These are phyloP conservation scores for Fusarium illudens DNA, from an alignment of 2,329 filamentous ascomycete genomes.

Conservation along the genomic window DNA sequence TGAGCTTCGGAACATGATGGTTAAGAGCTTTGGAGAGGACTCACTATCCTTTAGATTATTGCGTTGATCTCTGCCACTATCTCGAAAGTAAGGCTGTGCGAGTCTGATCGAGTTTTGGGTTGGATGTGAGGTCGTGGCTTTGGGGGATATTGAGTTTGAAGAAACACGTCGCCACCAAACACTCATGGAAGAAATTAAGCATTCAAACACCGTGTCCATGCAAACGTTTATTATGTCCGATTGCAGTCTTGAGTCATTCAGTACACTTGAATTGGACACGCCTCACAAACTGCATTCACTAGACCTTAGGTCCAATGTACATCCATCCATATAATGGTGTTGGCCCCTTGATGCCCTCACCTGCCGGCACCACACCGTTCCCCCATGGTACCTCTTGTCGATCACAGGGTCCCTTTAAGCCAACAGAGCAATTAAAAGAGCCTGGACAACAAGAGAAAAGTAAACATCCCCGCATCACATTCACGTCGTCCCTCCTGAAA, in stretches of 20 bases:
- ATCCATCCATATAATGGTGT: neutral
- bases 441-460: neutral
- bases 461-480: neutral
- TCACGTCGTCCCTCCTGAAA: neutral
- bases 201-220: neutral
- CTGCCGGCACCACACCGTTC: neutral
- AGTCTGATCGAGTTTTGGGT: neutral
- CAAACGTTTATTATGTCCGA: neutral
- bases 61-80: neutral
- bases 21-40: neutral
- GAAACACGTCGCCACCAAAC: neutral
- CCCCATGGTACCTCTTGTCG: neutral
- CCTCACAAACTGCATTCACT: neutral
- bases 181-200: neutral
- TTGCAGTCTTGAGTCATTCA: neutral
- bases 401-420: neutral
- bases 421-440: neutral
- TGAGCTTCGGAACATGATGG: neutral
- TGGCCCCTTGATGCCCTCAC: neutral
- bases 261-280: neutral
- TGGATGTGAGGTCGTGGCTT: neutral
- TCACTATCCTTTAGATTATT: neutral
- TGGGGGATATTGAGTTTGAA: neutral
- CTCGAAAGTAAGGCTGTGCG: neutral
- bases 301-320: neutral